These are phyloP conservation scores for Stephania japonica DNA, from an alignment of 164 flowering plant species.

Conservation along the genomic window DNA sequence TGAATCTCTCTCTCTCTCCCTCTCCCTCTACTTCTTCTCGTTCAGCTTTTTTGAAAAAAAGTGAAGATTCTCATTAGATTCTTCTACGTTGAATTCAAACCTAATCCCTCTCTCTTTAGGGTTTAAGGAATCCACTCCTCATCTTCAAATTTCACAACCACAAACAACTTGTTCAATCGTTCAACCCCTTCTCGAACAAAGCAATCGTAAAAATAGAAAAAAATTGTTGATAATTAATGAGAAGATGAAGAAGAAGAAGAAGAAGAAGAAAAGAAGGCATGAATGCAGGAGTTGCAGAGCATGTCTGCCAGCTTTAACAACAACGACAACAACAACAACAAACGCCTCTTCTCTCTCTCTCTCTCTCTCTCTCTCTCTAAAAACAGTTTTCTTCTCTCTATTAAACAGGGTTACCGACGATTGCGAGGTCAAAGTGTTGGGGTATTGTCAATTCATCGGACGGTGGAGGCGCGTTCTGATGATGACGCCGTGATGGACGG, in stretches of 20 bases:
- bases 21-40: too few relatives aligned
- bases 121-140: not conserved
- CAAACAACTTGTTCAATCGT: not conserved
- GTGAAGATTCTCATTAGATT: not conserved
- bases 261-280: constrained; percentile 17
- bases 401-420: not conserved
- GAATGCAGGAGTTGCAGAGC: constrained; percentile 33
- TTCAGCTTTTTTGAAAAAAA: too few relatives aligned
- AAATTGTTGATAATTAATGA: too few relatives aligned
- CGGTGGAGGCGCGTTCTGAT: not conserved
- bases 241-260: not conserved
- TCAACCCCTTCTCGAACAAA: not conserved
- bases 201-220: too few relatives aligned
- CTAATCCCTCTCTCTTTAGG: not conserved
- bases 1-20: too few relatives aligned
- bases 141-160: not conserved
- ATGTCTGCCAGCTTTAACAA: constrained; percentile 31
- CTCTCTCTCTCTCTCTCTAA: not conserved
- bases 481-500: not conserved
- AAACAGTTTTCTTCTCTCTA: not conserved
- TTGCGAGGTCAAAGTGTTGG: not conserved
- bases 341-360: not conserved
- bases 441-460: not conserved
- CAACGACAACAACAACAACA: constrained; percentile 1
- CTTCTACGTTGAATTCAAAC: too few relatives aligned